Base-by-base conservation (phyloP, 192 early-diverging fungal genomes). In the Backusella westeae region DNA sequence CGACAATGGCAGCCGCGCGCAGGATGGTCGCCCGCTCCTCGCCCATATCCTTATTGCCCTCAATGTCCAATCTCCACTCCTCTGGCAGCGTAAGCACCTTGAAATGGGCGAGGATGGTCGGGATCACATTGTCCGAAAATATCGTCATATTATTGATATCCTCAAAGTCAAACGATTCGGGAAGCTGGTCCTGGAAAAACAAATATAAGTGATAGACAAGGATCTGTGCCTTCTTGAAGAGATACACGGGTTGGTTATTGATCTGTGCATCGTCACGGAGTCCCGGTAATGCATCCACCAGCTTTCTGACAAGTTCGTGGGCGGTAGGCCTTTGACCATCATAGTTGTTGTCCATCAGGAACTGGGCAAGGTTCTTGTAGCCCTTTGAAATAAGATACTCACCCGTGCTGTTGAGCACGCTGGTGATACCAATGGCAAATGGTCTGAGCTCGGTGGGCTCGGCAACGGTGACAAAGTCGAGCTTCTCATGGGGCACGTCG, bases 221-320 rank as follows among this genome's bases (percentile, higher is more conserved):
- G 14, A 94, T 83, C 75, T 95, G 90, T 0, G 94, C 92, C 81
- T 92, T 91, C 70, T 93, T 93, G 81, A 94, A 93, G 12, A 95
- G 67, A 80, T 94, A 96, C 0, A 93, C 84, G 0, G 59, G 72
- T 34, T 85, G 38, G 1, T 86, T 88, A 63, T 91, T 80, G 14
- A 90, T 67, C 29, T 75, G 67, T 9, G 83, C 81, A 15, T 77
- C 77, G 78, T 97, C 95, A 52, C 87, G 85, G 38, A 96, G 89
- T 0, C 89, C 90, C 23, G 93, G 90, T 41, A 96, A 91, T 0
- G 91, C 86, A 32, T 72, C 81, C 6, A 89, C 83, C 19, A 97
- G 81, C 23, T 87, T 84, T 9, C 85, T 77, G 3, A 94, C 88
- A 15, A 95, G 75, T 29, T 81, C 77, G 6, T 82, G 85, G 0